phyloP scores from a whole-genome alignment of 768 basidiomycete genomes.

The Lenzites betulinus region DNA sequence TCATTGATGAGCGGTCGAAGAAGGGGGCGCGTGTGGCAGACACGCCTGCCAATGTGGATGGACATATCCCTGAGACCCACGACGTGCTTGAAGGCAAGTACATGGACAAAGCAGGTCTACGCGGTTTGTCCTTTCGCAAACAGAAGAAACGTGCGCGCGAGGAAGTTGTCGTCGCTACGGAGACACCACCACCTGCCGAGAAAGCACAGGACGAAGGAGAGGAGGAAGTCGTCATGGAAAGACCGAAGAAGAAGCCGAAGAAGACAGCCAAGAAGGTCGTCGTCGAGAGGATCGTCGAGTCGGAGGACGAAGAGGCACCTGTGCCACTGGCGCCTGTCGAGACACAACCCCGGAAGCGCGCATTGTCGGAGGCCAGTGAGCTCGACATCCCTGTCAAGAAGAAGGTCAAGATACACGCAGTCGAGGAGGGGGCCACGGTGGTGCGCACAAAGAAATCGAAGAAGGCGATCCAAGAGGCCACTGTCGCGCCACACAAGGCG shows the following conservation, averaged over 20 bases:
- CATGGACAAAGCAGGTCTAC: slow-evolving; percentile 48
- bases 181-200: slow-evolving; percentile 23
- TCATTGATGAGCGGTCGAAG: slow-evolving; percentile 53
- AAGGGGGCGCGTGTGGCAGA: slow-evolving; percentile 30
- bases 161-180: slow-evolving; percentile 8
- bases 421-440: slow-evolving; percentile 20
- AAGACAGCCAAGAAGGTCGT: slow-evolving; percentile 23
- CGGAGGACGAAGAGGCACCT: slow-evolving; percentile 55
- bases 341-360: slow-evolving; percentile 30
- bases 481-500: slow-evolving; percentile 16
- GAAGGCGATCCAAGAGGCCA: slow-evolving; percentile 44
- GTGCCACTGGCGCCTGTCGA: slow-evolving; percentile 22
- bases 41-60: slow-evolving; percentile 21
- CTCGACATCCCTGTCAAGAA: slow-evolving; percentile 49
- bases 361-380: slow-evolving; percentile 32
- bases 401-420: slow-evolving; percentile 31
- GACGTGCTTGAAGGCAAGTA: slow-evolving; percentile 41
- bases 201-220: slow-evolving; percentile 22
- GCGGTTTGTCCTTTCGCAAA: slow-evolving; percentile 48
- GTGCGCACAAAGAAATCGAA: slow-evolving; percentile 29
- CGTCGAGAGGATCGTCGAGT: slow-evolving; percentile 50
- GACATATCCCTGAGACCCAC: slow-evolving; percentile 36
- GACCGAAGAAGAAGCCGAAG: slow-evolving; percentile 33
- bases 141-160: slow-evolving; percentile 42
- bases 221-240: slow-evolving; percentile 22